These are phyloP conservation scores for Ustilago nuda DNA, from an alignment of 1,284 basidiomycete species.

Conservation along the genomic window DNA sequence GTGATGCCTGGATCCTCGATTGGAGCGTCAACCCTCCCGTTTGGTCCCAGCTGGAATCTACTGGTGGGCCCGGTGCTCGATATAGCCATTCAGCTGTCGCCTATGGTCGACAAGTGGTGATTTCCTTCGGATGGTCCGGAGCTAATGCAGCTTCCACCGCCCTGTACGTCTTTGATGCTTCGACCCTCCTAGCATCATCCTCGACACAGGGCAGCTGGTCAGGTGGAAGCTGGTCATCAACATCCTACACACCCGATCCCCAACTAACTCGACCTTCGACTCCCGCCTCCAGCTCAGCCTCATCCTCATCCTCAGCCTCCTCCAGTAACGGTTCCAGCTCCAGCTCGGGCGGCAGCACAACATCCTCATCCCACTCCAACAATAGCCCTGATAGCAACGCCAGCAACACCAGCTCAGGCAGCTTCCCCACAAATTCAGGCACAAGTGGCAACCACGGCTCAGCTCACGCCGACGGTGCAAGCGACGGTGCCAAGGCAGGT, in stretches of 20 bases:
- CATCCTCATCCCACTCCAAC: neutral
- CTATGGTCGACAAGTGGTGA: constrained; percentile 53
- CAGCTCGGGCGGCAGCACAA: constrained; percentile 14
- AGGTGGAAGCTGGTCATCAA: constrained; percentile 52
- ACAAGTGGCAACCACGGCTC: constrained; percentile 3
- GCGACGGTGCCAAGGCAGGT: constrained; percentile 53
- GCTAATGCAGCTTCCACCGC: constrained; percentile 47
- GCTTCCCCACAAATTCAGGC: constrained; percentile 25
- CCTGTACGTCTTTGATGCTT: constrained; percentile 54
- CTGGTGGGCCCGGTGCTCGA: constrained; percentile 50
- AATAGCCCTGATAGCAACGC: neutral
- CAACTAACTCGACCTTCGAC: constrained; percentile 8
- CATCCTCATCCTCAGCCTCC: constrained; percentile 2
- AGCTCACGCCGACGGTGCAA: constrained; percentile 18
- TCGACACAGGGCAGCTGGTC: constrained; percentile 40
- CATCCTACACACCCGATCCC: constrained; percentile 57
- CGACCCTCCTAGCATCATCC: constrained; percentile 14
- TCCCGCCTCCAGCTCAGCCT: neutral
- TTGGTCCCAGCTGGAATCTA: constrained; percentile 49
- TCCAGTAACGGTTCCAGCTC: constrained; percentile 21
- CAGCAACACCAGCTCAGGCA: constrained; percentile 8
- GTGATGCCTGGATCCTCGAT: constrained; percentile 65
- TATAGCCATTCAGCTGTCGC: constrained; percentile 61
- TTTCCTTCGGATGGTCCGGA: constrained; percentile 59
- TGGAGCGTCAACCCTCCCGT: constrained; percentile 56